Base-by-base conservation (phyloP, 2,329 filamentous ascomycete genomes). In the Hymenoscyphus scutula region DNA sequence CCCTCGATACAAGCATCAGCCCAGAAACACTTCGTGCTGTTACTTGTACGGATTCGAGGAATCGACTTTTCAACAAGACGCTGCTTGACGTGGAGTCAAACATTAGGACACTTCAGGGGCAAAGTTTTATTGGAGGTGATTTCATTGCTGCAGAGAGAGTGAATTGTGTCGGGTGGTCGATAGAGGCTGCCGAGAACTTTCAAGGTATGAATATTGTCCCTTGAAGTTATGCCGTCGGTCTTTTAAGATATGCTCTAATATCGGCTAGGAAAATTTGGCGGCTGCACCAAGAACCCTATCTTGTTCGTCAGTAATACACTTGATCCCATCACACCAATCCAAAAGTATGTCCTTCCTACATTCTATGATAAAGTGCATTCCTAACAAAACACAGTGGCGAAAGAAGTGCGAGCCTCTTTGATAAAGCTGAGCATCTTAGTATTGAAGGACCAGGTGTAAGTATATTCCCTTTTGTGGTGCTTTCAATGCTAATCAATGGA, bases 221-320 rank as follows among this genome's bases (percentile, higher is more conserved):
- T 23, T 56, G 6, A 38, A 17, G 29, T 19, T 10, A 25, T 54
- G n/a, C n/a, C 30, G 7, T 6, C 3, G 23, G 25, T 30, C 17
- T n/a, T 30, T n/a, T 15, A 13, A 17, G 3, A 13, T 19, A 17
- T 6, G 30, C 25, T 23, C 17, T 34, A 56, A 32, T 30, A 19
- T 15, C 23, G 15, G 19, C 17, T 48, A 68, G 73, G 73, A 0
- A 68, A 71, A 0, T 75, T 76, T 59, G 68, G 69, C 37, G 72
- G 68, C 17, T 70, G 71, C 25, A 75, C 73, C 2, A 73, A 68
- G 41, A 71, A 72, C 55, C 73, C 74, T 0, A 73, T 76, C 25
- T 70, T 76, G 8, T 76, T 74, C 51, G 64, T 75, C 23, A 73
- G 71, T 57, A 76, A 76, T 34, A 72, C 71, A 7, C 67, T 71